A percentile compares a stretch with the other conserved stretches of the same genome.
Conservation (phyloP, 495 filamentous ascomycete genomes). For the Gamarada debralockiae region DNA sequence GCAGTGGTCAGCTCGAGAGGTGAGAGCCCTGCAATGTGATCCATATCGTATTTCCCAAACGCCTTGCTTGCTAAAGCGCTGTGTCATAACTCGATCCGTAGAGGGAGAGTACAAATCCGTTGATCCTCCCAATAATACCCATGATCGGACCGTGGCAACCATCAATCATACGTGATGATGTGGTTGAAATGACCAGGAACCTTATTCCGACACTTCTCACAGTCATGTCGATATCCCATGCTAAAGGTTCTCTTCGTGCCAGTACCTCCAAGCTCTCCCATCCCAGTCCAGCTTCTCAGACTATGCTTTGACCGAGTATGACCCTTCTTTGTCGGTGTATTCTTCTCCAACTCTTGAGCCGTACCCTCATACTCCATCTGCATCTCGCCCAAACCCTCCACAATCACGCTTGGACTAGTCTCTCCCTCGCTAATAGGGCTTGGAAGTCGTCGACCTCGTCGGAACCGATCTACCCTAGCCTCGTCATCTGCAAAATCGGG, state of each 20-base stretch:
- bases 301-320: conserved; percentile 27
- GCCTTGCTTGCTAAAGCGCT: conserved; percentile 4
- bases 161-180: conserved; percentile 46
- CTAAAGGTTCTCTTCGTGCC: conserved; percentile 63
- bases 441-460: conserved; percentile 21
- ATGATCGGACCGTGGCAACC: not conserved
- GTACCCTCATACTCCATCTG: conserved; percentile 26
- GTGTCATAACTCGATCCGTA: conserved; percentile 6
- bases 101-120: not conserved
- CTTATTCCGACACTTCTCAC: conserved; percentile 75
- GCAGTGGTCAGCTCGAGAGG: not conserved
- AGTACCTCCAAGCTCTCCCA: not conserved
- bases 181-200: conserved; percentile 88
- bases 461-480: conserved; percentile 15
- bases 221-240: conserved; percentile 83
- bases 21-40: not conserved
- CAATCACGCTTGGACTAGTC: conserved; percentile 22
- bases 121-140: not conserved
- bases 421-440: conserved; percentile 28
- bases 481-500: conserved; percentile 22
- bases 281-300: conserved; percentile 23
- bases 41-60: not conserved
- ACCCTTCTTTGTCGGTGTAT: conserved; percentile 25
- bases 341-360: conserved; percentile 4
- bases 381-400: conserved; percentile 25